Percentiles rank a stretch among this genome's conserved stretches.
These are phyloP conservation scores for Orbilia quercus DNA, from an alignment of 2,329 filamentous ascomycete species.

Conservation along the genomic window DNA sequence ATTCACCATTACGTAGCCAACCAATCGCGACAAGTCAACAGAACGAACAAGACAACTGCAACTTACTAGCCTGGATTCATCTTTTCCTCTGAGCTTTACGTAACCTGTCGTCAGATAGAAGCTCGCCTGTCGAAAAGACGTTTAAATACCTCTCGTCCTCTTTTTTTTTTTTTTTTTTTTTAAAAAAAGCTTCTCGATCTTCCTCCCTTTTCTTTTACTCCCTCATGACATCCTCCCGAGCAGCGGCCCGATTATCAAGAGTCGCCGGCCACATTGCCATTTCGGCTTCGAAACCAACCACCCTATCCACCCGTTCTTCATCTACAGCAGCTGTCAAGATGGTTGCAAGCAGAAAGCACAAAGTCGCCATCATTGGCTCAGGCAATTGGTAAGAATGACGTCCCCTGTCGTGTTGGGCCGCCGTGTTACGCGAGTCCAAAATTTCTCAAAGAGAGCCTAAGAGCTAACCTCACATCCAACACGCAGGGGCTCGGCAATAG, in stretches of 20 bases:
- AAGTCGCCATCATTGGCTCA: slow-evolving; percentile 92
- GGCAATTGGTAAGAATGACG: slow-evolving; percentile 83
- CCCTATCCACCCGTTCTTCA: slow-evolving; percentile 1
- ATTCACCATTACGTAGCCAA: slow-evolving; percentile 11
- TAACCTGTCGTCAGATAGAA: slow-evolving; percentile 21
- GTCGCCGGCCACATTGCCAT: slow-evolving; percentile 41
- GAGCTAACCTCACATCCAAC: slow-evolving; percentile 48
- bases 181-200: slow-evolving; percentile 36
- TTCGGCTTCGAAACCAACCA: slow-evolving; percentile 12
- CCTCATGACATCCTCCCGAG: slow-evolving; percentile 45
- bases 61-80: neutral
- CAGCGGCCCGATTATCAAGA: slow-evolving; percentile 39
- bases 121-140: neutral
- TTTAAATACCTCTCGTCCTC: slow-evolving; percentile 9
- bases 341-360: slow-evolving; percentile 73
- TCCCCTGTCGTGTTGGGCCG: slow-evolving; percentile 1
- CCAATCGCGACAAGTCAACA: neutral
- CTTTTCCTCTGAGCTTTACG: too few relatives aligned
- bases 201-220: slow-evolving; percentile 5
- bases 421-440: neutral
- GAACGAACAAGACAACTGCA: neutral
- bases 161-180: too few relatives aligned
- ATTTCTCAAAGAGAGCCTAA: slow-evolving; percentile 4
- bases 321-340: slow-evolving; percentile 18
- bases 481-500: slow-evolving; percentile 91